Percentiles rank a stretch among this genome's conserved stretches.
These are phyloP conservation scores for Sugiyamaella paludigena DNA, from an alignment of 1,139 yeast genomes.

Conservation along the genomic window DNA sequence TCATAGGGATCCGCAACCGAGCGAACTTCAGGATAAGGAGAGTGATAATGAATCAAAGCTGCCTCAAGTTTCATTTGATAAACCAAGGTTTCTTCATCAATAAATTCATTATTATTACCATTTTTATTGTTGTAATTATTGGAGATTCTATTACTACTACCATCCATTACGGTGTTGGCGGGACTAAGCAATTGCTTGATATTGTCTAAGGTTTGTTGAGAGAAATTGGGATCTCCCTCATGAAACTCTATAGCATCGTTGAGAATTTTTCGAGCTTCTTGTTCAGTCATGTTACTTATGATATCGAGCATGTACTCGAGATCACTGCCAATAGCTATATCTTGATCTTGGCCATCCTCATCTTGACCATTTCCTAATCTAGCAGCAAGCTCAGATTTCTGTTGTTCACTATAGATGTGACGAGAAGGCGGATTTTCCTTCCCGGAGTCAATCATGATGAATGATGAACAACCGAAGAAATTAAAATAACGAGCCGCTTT, in stretches of 20 bases:
- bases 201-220: constrained; percentile 29
- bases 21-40: constrained; percentile 53
- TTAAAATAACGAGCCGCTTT: no score
- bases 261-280: constrained; percentile 46
- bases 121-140: constrained; percentile 38
- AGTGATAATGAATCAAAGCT: constrained; percentile 44
- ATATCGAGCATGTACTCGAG: constrained; percentile 42
- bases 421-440: no score
- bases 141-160: constrained; percentile 3
- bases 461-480: no score
- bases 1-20: constrained; percentile 49
- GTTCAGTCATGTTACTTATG: constrained; percentile 40
- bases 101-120: constrained; percentile 31
- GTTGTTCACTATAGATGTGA: constrained; percentile 2
- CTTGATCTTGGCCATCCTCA: constrained; percentile 1
- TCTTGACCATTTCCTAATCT: constrained; percentile 6
- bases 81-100: constrained; percentile 33
- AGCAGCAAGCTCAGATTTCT: constrained; percentile 8
- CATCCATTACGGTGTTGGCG: no score
- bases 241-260: constrained; percentile 44
- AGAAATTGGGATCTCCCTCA: constrained; percentile 51
- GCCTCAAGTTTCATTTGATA: constrained; percentile 39
- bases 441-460: no score
- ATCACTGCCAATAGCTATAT: constrained; percentile 9
- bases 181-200: constrained; percentile 19